A percentile compares a stretch with the other conserved stretches of the same genome.
phyloP scores from a whole-genome alignment of 495 filamentous ascomycete genomes.

The Cercophora sp. region DNA sequence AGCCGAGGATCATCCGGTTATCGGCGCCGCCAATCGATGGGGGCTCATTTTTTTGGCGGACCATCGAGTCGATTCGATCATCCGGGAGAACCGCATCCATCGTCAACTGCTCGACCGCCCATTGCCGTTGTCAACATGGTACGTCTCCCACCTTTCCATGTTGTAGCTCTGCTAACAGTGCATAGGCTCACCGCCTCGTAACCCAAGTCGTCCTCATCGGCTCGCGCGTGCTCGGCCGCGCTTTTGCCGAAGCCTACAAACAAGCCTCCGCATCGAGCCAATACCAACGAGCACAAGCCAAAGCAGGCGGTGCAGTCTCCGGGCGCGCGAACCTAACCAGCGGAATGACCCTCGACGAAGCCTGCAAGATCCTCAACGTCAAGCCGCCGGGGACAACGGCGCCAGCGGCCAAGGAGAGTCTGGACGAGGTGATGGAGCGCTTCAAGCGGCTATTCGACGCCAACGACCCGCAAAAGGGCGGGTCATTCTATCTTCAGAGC shows the following conservation, averaged over 20 bases:
- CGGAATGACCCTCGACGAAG: conserved; percentile 88
- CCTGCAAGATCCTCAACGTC: conserved; percentile 96
- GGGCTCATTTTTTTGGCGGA: conserved; percentile 22
- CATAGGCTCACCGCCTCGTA: conserved; percentile 89
- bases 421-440: conserved; percentile 72
- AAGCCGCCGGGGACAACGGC: conserved; percentile 56
- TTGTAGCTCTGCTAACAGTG: not conserved
- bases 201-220: conserved; percentile 88
- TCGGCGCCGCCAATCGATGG: conserved; percentile 17
- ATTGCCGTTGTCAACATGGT: no score
- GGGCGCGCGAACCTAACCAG: conserved; percentile 49
- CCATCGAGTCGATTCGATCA: conserved; percentile 2
- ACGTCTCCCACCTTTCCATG: not conserved
- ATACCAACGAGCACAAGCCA: conserved; percentile 66
- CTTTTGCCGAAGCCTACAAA: conserved; percentile 86
- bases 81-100: not conserved
- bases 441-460: conserved; percentile 94
- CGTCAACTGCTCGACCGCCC: no score
- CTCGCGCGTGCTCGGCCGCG: conserved; percentile 84
- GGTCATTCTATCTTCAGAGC: conserved; percentile 97
- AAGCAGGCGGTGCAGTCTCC: conserved; percentile 40
- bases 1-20: conserved; percentile 23
- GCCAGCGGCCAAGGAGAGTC: conserved; percentile 65
- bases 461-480: conserved; percentile 92
- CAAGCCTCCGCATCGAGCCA: conserved; percentile 83